These are phyloP conservation scores for Tylopilus felleus DNA, from an alignment of 768 basidiomycete species.

Conservation along the genomic window DNA sequence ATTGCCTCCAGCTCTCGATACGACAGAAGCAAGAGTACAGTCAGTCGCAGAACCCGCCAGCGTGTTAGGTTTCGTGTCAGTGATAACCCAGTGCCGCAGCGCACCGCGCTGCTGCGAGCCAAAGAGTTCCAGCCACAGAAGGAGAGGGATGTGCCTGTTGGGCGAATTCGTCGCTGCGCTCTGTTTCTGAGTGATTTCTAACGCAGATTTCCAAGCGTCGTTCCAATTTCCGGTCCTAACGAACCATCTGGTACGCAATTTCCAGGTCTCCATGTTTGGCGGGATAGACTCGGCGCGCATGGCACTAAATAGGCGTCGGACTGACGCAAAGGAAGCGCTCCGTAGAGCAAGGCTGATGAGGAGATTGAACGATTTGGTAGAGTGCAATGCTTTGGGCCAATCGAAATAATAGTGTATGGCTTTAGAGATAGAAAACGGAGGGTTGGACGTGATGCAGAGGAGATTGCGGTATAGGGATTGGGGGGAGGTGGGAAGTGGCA, in stretches of 20 bases:
- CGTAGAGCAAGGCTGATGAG: slow-evolving; percentile 50
- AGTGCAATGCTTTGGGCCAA: slow-evolving; percentile 30
- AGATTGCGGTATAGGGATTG: slow-evolving; percentile 35
- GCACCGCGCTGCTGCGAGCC: slow-evolving; percentile 40
- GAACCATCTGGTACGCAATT: slow-evolving; percentile 54
- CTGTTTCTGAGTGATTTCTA: slow-evolving; percentile 17
- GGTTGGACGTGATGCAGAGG: slow-evolving; percentile 21
- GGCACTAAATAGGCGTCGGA: slow-evolving; percentile 40
- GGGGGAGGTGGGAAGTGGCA: slow-evolving; percentile 32
- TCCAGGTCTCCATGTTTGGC: slow-evolving; percentile 52
- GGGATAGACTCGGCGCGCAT: slow-evolving; percentile 45
- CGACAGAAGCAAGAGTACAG: background rate
- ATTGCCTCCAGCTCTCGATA: background rate
- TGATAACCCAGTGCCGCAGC: slow-evolving; percentile 19
- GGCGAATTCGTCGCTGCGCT: slow-evolving; percentile 1
- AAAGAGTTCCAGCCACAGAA: slow-evolving; percentile 63
- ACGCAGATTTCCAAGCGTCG: slow-evolving; percentile 50
- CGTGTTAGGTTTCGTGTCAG: background rate
- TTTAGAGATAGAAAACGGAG: slow-evolving; percentile 11
- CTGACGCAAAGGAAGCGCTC: slow-evolving; percentile 45
- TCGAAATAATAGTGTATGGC: slow-evolving; percentile 27
- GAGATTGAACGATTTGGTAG: slow-evolving; percentile 43
- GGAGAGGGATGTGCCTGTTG: slow-evolving; percentile 35
- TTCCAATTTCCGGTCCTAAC: slow-evolving; percentile 56
- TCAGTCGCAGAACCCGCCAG: background rate